A percentile compares a stretch with the other conserved stretches of the same genome.
Evolutionary conservation across 352 stramenopile species (phyloP).

Genomic region (Globisporangium mamillatum): DNA sequence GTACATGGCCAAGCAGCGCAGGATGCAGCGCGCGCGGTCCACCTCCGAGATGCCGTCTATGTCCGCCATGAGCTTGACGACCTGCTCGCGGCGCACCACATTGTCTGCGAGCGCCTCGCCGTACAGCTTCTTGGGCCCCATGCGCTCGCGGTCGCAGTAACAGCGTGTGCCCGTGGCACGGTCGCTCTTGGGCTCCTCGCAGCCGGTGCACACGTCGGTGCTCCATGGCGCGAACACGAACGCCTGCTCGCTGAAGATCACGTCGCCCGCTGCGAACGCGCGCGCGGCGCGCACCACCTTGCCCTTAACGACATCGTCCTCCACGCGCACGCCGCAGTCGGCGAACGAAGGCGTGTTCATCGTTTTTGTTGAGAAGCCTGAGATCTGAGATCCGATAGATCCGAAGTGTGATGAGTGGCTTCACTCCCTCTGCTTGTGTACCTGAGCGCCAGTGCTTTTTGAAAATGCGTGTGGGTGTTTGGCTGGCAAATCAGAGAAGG

Average conservation of each 20-base stretch:
- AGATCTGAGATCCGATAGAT: not conserved
- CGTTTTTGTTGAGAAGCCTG: not conserved
- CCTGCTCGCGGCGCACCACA: conserved; percentile 39
- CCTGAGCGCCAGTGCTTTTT: conserved; percentile 11
- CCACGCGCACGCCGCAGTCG: conserved; percentile 51
- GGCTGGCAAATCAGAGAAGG: conserved; percentile 2
- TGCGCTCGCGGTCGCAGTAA: conserved; percentile 37
- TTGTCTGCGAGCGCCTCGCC: conserved; percentile 38
- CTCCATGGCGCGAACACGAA: conserved; percentile 74
- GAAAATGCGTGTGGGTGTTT: not conserved
- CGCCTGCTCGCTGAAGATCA: conserved; percentile 75
- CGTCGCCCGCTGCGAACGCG: conserved; percentile 49
- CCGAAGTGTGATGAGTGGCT: not conserved
- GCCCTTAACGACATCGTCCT: conserved; percentile 46
- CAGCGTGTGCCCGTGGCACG: conserved; percentile 15
- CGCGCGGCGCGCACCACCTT: conserved; percentile 61
- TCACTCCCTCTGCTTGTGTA: not conserved
- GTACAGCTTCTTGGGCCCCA: conserved; percentile 32
- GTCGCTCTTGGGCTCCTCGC: conserved; percentile 39
- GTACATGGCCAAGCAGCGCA: conserved; percentile 65
- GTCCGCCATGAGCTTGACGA: conserved; percentile 52
- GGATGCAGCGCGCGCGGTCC: conserved; percentile 65
- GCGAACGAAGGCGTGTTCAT: conserved; percentile 42
- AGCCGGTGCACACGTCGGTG: conserved; percentile 55
- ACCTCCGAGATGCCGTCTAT: conserved; percentile 67